Percentiles rank a stretch among this genome's conserved stretches.
These are phyloP conservation scores for Cercospora berteroae DNA, from an alignment of 2,329 filamentous ascomycete genomes.

Conservation along the genomic window DNA sequence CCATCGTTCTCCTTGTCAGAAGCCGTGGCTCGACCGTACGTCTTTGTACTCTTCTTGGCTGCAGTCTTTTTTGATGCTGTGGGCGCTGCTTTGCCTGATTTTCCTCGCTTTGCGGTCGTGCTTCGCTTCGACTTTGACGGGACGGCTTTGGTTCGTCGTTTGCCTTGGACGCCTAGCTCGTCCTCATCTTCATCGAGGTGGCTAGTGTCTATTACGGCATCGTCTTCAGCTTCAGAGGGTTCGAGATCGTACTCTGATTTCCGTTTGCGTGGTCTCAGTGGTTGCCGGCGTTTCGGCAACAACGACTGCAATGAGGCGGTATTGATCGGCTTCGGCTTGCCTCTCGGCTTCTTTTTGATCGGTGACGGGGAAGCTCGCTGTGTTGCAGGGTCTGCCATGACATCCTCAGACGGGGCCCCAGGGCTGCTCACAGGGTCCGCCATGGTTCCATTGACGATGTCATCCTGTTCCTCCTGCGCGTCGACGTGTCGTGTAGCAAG, in stretches of 20 bases:
- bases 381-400: constrained; percentile 22
- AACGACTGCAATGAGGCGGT: constrained; percentile 48
- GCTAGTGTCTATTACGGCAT: constrained; percentile 22
- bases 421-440: constrained; percentile 46
- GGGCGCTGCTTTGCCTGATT: constrained; percentile 9
- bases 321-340: constrained; percentile 37
- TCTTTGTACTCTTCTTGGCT: constrained; percentile 25
- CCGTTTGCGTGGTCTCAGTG: constrained; percentile 23
- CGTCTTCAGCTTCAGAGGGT: constrained; percentile 38
- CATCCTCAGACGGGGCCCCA: neutral
- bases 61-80: constrained; percentile 8
- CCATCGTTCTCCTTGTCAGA: constrained; percentile 47
- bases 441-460: constrained; percentile 43
- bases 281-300: constrained; percentile 43
- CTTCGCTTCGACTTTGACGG: constrained; percentile 17
- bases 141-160: constrained; percentile 26
- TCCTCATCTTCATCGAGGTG: constrained; percentile 43
- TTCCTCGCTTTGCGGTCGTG: constrained; percentile 21
- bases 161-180: constrained; percentile 36
- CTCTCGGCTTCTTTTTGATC: constrained; percentile 26
- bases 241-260: constrained; percentile 44
- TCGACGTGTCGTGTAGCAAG: constrained; percentile 21
- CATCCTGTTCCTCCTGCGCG: constrained; percentile 28
- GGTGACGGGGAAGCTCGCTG: constrained; percentile 28
- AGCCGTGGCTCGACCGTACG: constrained; percentile 35